Evolutionary conservation across 202 grass and related monocot genomes (phyloP).

Genomic region (Brachypodium distachyon): DNA sequence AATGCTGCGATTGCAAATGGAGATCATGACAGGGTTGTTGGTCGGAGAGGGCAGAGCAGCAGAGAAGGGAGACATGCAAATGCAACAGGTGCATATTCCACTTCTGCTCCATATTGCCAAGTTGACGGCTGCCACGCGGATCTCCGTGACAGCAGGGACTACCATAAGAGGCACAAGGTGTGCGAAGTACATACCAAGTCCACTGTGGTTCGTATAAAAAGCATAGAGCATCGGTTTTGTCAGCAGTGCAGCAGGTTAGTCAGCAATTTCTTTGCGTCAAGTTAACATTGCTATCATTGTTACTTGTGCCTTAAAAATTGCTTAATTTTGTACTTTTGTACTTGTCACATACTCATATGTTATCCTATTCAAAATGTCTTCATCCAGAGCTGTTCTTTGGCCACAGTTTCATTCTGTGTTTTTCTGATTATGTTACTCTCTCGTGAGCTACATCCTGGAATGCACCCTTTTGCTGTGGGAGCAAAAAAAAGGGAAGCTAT

Average conservation of each 20-base stretch:
- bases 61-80: slow-evolving; percentile 18
- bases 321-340: not conserved
- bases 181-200: slow-evolving; percentile 60
- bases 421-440: not conserved
- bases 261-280: slow-evolving; percentile 3
- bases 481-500: not conserved
- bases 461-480: not conserved
- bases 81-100: slow-evolving; percentile 11
- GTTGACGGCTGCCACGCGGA: slow-evolving; percentile 57
- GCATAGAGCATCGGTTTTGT: slow-evolving; percentile 55
- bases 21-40: not conserved
- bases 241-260: slow-evolving; percentile 88
- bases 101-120: slow-evolving; percentile 38
- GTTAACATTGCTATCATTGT: not conserved
- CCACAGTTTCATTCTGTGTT: not conserved
- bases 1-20: not conserved
- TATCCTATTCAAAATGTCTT: not conserved
- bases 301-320: not conserved
- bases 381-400: not conserved
- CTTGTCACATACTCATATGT: not conserved
- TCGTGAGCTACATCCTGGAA: not conserved
- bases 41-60: slow-evolving; percentile 2
- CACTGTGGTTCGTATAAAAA: slow-evolving; percentile 22
- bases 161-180: slow-evolving; percentile 74
- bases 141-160: slow-evolving; percentile 46